Percentiles rank a stretch among this genome's conserved stretches.
phyloP scores from a whole-genome alignment of 2,329 filamentous ascomycete species.

The Fusarium sp. region DNA sequence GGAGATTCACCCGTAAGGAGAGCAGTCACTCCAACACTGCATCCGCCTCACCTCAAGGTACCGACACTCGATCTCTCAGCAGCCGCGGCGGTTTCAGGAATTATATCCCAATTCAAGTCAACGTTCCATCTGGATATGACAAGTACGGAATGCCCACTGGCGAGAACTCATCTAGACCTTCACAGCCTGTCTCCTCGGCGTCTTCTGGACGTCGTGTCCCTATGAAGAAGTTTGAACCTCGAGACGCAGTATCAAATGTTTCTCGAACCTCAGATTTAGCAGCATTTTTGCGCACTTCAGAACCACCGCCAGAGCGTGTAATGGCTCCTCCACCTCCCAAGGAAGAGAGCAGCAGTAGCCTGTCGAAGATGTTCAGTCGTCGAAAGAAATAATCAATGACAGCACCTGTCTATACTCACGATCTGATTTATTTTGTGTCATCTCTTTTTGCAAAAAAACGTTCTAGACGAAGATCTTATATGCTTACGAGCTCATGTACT shows the following conservation, averaged over 20 bases:
- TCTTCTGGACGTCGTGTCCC: constrained; percentile 60
- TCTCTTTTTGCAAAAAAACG: constrained; percentile 2
- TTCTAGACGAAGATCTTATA: constrained; percentile 39
- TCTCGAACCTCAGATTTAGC: constrained; percentile 77
- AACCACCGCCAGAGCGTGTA: constrained; percentile 64
- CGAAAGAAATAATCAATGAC: constrained; percentile 60
- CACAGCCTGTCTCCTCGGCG: constrained; percentile 39
- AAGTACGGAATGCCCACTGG: constrained; percentile 53
- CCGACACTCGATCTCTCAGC: constrained; percentile 53
- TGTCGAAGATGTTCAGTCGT: constrained; percentile 63
- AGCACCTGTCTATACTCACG: constrained; percentile 36
- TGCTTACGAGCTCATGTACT: constrained; percentile 47
- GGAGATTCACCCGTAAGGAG: constrained; percentile 63
- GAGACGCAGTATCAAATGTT: constrained; percentile 61
- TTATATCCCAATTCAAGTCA: constrained; percentile 67
- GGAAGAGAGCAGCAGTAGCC: constrained; percentile 56
- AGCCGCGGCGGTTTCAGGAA: constrained; percentile 56
- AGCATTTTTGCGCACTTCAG: constrained; percentile 77
- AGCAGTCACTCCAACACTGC: constrained; percentile 49
- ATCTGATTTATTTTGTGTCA: constrained; percentile 30
- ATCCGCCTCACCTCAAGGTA: constrained; percentile 43
- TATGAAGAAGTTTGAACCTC: constrained; percentile 70
- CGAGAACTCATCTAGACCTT: constrained; percentile 32
- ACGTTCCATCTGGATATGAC: constrained; percentile 60
- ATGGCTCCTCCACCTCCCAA: constrained; percentile 46